Percentiles rank a stretch among this genome's conserved stretches.
Evolutionary conservation across 169 alveolate genomes (phyloP).

Genomic region (Eimeria acervulina): DNA sequence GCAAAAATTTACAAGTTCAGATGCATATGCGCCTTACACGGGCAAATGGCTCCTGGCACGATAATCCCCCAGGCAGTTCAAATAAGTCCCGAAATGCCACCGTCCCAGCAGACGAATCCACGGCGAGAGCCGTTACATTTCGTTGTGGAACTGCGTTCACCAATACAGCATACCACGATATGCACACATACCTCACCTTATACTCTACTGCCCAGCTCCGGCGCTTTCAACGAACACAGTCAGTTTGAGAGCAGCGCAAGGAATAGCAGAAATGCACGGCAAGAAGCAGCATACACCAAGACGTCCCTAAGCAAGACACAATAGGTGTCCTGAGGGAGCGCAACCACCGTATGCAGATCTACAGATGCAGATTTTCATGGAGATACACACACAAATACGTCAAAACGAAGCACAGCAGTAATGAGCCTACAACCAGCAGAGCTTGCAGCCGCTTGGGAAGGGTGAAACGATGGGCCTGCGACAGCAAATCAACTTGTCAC

Average conservation of each 20-base stretch:
- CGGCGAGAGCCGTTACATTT: conserved; percentile 47
- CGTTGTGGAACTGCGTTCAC: not conserved
- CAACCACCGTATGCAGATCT: too few relatives aligned
- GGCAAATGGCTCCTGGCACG: conserved; percentile 38
- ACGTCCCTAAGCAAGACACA: not conserved
- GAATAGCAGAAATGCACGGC: not conserved
- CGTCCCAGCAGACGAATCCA: conserved; percentile 58
- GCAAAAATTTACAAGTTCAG: not conserved
- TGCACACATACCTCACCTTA: not conserved
- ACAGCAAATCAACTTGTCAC: not conserved
- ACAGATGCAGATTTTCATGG: too few relatives aligned
- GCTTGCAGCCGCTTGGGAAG: not conserved
- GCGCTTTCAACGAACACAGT: not conserved
- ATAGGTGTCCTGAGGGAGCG: not conserved
- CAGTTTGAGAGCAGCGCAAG: not conserved
- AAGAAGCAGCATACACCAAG: not conserved
- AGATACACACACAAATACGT: not conserved
- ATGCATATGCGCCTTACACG: not conserved
- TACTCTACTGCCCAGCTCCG: not conserved
- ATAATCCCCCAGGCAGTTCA: conserved; percentile 48
- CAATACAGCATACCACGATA: not conserved
- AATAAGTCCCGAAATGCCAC: conserved; percentile 55
- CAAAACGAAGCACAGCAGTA: not conserved
- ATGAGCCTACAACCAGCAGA: conserved; percentile 25
- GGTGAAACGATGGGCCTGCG: conserved; percentile 36